Evolutionary conservation across 345 rosid genomes (phyloP).

Genomic region (Eucalyptus decipiens): DNA sequence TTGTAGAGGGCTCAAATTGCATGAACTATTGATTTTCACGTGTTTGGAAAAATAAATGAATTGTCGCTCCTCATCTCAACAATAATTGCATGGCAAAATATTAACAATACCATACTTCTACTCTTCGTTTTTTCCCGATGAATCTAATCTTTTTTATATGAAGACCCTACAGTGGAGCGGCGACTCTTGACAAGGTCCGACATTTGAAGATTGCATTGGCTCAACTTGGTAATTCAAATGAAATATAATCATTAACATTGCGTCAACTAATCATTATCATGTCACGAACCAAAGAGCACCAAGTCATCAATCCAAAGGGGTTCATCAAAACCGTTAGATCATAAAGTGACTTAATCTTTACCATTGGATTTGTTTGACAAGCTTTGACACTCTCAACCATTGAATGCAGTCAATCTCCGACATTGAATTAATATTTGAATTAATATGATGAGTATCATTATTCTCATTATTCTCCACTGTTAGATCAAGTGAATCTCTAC

Average conservation of each 20-base stretch:
- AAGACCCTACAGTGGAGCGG: not conserved
- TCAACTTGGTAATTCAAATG: no score
- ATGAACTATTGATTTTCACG: no score
- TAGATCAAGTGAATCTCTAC: no score
- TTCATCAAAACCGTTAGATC: rapidly evolving
- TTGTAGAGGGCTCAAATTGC: not conserved
- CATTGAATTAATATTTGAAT: no score
- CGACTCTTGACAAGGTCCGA: not conserved
- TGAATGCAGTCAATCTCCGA: rapidly evolving
- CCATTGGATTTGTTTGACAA: no score
- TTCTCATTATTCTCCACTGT: rapidly evolving
- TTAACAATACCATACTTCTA: not conserved
- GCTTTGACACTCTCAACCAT: rapidly evolving
- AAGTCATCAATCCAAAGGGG: no score
- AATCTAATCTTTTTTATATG: not conserved
- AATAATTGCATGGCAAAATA: not conserved
- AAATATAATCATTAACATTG: no score
- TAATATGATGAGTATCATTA: no score
- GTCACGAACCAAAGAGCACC: rapidly evolving
- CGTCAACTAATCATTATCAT: no score
- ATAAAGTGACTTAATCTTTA: no score
- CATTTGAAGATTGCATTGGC: no score
- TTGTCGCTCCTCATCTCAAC: not conserved
- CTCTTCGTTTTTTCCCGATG: not conserved
- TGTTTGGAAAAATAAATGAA: no score